These are phyloP conservation scores for Leishmania guyanensis DNA, from an alignment of 208 protist genomes.

Conservation along the genomic window DNA sequence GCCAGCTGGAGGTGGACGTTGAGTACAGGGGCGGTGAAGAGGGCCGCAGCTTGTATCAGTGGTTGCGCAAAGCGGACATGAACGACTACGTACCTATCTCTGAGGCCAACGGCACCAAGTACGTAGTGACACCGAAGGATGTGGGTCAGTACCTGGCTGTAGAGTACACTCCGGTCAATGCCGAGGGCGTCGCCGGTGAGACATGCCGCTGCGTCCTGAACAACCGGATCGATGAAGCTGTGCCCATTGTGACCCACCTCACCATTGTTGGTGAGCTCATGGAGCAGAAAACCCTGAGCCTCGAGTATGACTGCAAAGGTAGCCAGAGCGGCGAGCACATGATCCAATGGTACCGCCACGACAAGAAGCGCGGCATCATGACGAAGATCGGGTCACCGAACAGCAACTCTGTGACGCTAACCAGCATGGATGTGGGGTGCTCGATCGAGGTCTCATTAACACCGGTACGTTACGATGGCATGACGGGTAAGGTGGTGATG, in stretches of 20 bases:
- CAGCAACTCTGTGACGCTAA: conserved; percentile 66
- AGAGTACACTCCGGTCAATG: conserved; percentile 91
- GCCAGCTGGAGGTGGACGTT: conserved; percentile 78
- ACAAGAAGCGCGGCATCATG: conserved; percentile 43
- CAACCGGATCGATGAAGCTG: conserved; percentile 77
- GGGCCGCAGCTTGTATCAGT: conserved; percentile 89
- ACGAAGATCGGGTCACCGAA: conserved; percentile 75
- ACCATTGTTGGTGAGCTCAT: conserved; percentile 70
- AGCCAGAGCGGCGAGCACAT: conserved; percentile 79
- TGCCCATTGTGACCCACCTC: conserved; percentile 62
- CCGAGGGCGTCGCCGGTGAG: conserved; percentile 82
- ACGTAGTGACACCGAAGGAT: conserved; percentile 80
- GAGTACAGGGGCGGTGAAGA: conserved; percentile 88
- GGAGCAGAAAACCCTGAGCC: conserved; percentile 72
- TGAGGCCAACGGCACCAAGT: conserved; percentile 76
- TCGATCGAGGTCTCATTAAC: conserved; percentile 86
- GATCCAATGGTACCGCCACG: conserved; percentile 90
- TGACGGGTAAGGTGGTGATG: conserved; percentile 60
- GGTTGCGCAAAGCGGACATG: conserved; percentile 75
- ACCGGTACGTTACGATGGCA: conserved; percentile 84
- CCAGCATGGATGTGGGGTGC: conserved; percentile 80
- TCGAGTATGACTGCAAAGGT: conserved; percentile 86
- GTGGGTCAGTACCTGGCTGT: conserved; percentile 89
- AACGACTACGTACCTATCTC: conserved; percentile 83
- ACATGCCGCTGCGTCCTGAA: conserved; percentile 90